Base-by-base conservation (phyloP, 2,329 filamentous ascomycete genomes). In the Apiospora pterosperma region DNA sequence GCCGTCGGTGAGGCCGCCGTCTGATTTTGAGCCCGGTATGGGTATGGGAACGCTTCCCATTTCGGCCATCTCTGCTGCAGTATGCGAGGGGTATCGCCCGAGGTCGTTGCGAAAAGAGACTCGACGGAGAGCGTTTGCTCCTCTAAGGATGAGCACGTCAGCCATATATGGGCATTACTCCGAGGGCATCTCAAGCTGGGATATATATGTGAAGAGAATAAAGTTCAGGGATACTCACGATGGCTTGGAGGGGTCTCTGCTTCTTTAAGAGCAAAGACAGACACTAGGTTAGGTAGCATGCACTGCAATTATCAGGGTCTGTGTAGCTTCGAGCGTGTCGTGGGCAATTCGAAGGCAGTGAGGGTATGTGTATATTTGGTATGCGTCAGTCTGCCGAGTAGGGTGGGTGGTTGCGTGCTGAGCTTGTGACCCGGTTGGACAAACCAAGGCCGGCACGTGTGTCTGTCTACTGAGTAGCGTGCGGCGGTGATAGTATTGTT, bases 31-130 rank as follows among this genome's bases (percentile, higher is more conserved):
- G 58, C 70, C 70, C 28, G 78, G 74, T 68, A 78, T 77, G 23
- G 78, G 69, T 64, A 76, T 75, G 31, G 77, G 74, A 8, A 67
- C 71, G 58, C 62, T 67, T 62, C 61, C 65, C 62, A 71, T 68
- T 63, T 80, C 78, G 39, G 79, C 78, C 82, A 84, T 84, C 63
- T 82, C 77, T 70, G 74, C 71, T 59, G 79, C 72, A 16, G 77
- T 78, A 58, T 71, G 76, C 59, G 70, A 72, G 61, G 77, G 76
- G 59, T 74, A 73, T 62, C 70, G 70, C 61, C 74, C 73, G 58
- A 77, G 75, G 66, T 76, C 73, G 73, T 77, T 75, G 62, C 77
- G 75, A 61, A 80, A 80, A 36, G 78, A 80, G 23, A 80, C 73
- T 69, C 73, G 74, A 62, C 79, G 76, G 42, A 81, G 74, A 66